A percentile compares a stretch with the other conserved stretches of the same genome.
phyloP scores from a whole-genome alignment of 805 yeast genomes.

The Torulaspora indica region DNA sequence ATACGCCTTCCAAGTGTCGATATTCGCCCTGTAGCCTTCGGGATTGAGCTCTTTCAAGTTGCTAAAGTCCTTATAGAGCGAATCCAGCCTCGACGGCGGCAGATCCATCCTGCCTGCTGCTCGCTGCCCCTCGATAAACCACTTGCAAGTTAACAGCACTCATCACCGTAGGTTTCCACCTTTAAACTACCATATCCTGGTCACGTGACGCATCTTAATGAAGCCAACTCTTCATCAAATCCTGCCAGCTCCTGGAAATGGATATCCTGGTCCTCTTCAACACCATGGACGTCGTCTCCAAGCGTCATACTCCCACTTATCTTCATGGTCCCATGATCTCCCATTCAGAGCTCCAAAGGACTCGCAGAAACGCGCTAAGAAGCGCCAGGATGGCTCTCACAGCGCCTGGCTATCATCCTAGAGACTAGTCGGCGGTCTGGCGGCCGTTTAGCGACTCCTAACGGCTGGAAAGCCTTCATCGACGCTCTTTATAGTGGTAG shows the following conservation, averaged over 20 bases:
- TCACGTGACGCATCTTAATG: neutral
- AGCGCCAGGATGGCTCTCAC: neutral
- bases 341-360: no score
- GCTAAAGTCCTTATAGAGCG: slow-evolving; percentile 40
- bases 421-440: neutral
- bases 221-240: neutral
- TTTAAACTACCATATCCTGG: neutral
- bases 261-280: no score
- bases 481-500: neutral
- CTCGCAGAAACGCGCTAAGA: neutral
- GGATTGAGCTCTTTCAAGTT: slow-evolving; percentile 36
- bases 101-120: slow-evolving; percentile 11
- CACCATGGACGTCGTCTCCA: no score
- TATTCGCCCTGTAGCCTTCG: slow-evolving; percentile 42
- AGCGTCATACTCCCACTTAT: no score
- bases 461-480: neutral
- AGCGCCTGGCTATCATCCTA: neutral
- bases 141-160: neutral
- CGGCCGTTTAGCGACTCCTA: neutral
- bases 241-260: no score
- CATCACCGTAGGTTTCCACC: neutral
- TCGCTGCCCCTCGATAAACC: neutral
- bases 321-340: no score
- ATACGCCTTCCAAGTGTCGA: slow-evolving; percentile 37
- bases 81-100: slow-evolving; percentile 37